Base-by-base conservation (phyloP, 371 early-diverging fungal genomes). In the Choanephora cucurbitarum region DNA sequence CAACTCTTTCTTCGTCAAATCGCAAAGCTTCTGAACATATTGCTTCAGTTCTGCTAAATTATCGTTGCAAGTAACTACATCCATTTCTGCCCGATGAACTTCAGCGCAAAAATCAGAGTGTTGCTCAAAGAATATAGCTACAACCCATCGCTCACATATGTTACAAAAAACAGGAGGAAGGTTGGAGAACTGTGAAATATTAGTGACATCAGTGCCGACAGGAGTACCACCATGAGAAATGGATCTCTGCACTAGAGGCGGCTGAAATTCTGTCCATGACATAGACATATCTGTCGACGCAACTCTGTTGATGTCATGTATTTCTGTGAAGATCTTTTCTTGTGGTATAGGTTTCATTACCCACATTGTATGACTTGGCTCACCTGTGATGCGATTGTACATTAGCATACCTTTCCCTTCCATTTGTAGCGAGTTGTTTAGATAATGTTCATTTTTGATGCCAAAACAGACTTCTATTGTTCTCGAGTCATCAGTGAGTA, bases 381-480 rank as follows among this genome's bases (percentile, higher is more conserved):
- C 77, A 17, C 76, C 80, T 6, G 86, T 83, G 1, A 78, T 72
- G 15, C 87, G 79, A 55, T 91, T 87, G 53, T 90, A 89, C 67
- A 90, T 89, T n/a, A 92, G 66, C 92, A 96, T 93, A 0, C 95
- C 96, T 59, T 94, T 91, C 22, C 90, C 95, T 58, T 93, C 91
- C 78, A 96, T 89, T 40, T 85, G 81, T 13, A 85, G 79, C 11
- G 83, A 77, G 24, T 66, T 37, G 4, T 37, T 11, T 37, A 14
- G 11, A 37, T 11, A 37, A 28, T 28, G 3, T 9, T 63, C 53
- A 13, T 70, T 61, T 4, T 13, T 32, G 22, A 47, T 43, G 34
- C 73, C 72, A 57, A 91, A 88, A 72, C 78, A 11, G 28, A 94
- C 82, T 64, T 96, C 95, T 4, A 91, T 80, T 0, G 94, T 90